Conservation (phyloP, 768 basidiomycete genomes). For the Hypholoma fasciculare region DNA sequence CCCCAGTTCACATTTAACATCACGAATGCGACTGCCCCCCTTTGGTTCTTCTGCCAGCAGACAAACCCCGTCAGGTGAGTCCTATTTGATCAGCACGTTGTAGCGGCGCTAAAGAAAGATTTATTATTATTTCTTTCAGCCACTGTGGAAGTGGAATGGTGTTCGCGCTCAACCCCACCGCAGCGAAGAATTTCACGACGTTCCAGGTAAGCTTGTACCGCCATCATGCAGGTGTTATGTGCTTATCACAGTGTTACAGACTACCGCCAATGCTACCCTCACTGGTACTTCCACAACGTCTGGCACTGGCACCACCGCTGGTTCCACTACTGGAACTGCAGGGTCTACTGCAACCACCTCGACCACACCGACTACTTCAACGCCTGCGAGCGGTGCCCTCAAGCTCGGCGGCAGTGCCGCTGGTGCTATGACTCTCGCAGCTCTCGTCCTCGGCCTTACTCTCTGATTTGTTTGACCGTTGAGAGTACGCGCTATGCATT, state of each 20-base stretch:
- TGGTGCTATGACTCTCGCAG: conserved; percentile 28
- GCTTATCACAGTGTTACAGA: conserved; percentile 6
- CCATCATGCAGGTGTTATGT: neutral
- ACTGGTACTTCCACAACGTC: conserved; percentile 11
- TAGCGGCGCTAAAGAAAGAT: neutral
- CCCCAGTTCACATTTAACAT: conserved; percentile 49
- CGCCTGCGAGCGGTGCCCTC: conserved; percentile 25
- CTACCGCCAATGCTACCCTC: conserved; percentile 18
- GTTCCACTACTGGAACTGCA: conserved; percentile 16
- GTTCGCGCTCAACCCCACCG: conserved; percentile 56
- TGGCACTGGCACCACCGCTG: no score
- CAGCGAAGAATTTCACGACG: conserved; percentile 42
- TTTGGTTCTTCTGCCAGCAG: conserved; percentile 68
- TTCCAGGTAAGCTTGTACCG: conserved; percentile 40
- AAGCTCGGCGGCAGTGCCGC: conserved; percentile 33
- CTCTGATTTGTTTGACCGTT: neutral
- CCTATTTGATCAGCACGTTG: neutral
- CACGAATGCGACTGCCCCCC: conserved; percentile 42
- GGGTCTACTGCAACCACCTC: conserved; percentile 2
- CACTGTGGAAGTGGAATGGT: conserved; percentile 62
- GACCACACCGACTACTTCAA: conserved; percentile 13
- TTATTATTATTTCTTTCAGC: conserved; percentile 17
- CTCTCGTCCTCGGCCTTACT: conserved; percentile 29
- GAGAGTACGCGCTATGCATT: neutral
- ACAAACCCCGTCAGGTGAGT: conserved; percentile 26